Evolutionary conservation across 2,329 filamentous ascomycete genomes (phyloP), one percentile per base, ranked within the genome.

Genomic region (Penicillium corylophilum): DNA sequence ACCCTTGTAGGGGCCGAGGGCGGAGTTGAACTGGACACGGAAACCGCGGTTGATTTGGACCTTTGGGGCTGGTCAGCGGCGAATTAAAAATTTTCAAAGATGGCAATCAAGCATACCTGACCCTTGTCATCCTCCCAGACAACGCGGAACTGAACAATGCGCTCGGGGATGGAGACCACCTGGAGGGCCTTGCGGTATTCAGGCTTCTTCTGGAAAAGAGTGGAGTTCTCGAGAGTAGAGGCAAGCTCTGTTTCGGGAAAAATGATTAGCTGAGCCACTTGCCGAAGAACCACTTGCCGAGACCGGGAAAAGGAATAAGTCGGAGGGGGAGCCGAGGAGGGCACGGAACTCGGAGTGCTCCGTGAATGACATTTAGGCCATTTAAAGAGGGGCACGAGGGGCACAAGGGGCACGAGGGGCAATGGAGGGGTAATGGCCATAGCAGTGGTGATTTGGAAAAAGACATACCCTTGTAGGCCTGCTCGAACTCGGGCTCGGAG

Each of bases 11-110:
- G 94, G 94, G 51, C 94, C 94, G 20, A 97, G 86, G 41, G 93
- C 92, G 43, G 89, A 95, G 86, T 97, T 99, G 86, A 95, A 97
- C 78, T 97, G 94, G 44, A 99, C 93, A 67, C 94, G 89, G 82
- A 88, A 96, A 63, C 91, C 94, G 61, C 89, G 87, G 85, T 96
- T 96, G 77, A 96, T 87, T 77, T 95, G 89, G 66, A 92, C 81
- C 71, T 89, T 38, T 38, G 12, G 4, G 73, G 38, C 28, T 13
- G 1, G 40, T 54, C 12, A 33, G 36, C 36, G 12, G 26, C 20
- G 18, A 46, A 44, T 41, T 50, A 10, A 24, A 47, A 51, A 47
- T 26, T 26, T 39, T 24, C 9, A 53, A 57, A 57, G 50, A 64
- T 54, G 44, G 55, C 54, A 43, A 63, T 51, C 28, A 31, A 36